Percentiles rank a stretch among this genome's conserved stretches.
These are phyloP conservation scores for Antrodiella citrinella DNA, from an alignment of 768 basidiomycete genomes.

Conservation along the genomic window DNA sequence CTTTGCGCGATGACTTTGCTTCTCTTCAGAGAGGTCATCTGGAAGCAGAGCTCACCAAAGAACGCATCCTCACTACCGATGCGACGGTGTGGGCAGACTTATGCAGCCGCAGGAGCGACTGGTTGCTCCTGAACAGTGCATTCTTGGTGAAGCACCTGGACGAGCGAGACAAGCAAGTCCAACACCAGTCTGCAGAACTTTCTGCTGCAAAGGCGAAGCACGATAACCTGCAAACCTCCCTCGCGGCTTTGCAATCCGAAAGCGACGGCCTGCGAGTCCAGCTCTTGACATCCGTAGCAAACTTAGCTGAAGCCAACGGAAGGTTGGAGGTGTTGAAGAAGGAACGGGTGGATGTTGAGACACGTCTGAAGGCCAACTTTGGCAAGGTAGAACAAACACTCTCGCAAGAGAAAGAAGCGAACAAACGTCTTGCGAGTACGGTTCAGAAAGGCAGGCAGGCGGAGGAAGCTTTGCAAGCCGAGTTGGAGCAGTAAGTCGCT, in stretches of 20 bases:
- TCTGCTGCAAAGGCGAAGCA: conserved; percentile 32
- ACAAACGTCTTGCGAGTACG: conserved; percentile 39
- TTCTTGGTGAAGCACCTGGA: conserved; percentile 14
- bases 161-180: conserved; percentile 7
- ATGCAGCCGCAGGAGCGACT: conserved; percentile 12
- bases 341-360: conserved; percentile 19
- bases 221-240: conserved; percentile 32
- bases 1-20: not conserved
- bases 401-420: conserved; percentile 26
- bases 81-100: conserved; percentile 10
- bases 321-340: conserved; percentile 20
- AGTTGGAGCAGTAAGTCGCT: conserved; percentile 55
- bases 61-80: not conserved
- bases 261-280: conserved; percentile 13
- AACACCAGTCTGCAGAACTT: conserved; percentile 28
- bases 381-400: conserved; percentile 22
- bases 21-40: not conserved
- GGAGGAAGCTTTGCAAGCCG: conserved; percentile 60
- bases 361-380: conserved; percentile 23
- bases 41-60: conserved; percentile 6
- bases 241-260: conserved; percentile 24
- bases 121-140: conserved; percentile 14
- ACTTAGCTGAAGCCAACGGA: conserved; percentile 12
- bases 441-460: conserved; percentile 51
- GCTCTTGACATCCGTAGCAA: conserved; percentile 15